phyloP scores from a whole-genome alignment of 75 land plant genomes.

The Selaginella moellendorffii region DNA sequence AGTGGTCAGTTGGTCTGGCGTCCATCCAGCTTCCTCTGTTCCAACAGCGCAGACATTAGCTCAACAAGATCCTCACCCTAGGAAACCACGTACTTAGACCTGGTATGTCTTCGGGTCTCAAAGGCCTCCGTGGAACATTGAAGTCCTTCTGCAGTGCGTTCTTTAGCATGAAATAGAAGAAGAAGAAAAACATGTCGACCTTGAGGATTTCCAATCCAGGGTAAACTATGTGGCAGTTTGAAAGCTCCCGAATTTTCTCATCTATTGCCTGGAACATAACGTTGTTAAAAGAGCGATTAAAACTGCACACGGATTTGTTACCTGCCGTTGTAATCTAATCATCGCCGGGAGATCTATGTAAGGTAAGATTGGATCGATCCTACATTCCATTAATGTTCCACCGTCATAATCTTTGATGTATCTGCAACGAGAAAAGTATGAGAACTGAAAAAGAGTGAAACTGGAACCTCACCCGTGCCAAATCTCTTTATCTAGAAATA shows the following conservation, averaged over 20 bases:
- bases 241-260: conserved; percentile 85
- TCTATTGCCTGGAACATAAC: conserved; percentile 62
- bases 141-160: conserved; percentile 78
- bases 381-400: conserved; percentile 91
- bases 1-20: conserved; percentile 69
- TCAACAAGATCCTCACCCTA: background rate
- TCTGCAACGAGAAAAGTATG: conserved; percentile 24
- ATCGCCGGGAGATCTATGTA: conserved; percentile 88
- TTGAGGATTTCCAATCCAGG: conserved; percentile 78
- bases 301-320: no score
- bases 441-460: background rate
- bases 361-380: conserved; percentile 84
- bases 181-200: conserved; percentile 25
- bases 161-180: background rate
- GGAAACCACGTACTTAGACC: conserved; percentile 67
- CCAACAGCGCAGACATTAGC: conserved; percentile 4
- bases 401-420: conserved; percentile 99
- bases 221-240: conserved; percentile 77
- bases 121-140: conserved; percentile 52
- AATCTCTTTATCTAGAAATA: conserved; percentile 68
- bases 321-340: conserved; percentile 91
- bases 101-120: conserved; percentile 87
- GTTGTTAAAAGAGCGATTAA: background rate
- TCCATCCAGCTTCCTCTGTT: conserved; percentile 97
- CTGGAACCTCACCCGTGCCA: conserved; percentile 82